Percentiles rank a stretch among this genome's conserved stretches.
These are phyloP conservation scores for Fomitopsis pinicola DNA, from an alignment of 1,284 basidiomycete species.

Conservation along the genomic window DNA sequence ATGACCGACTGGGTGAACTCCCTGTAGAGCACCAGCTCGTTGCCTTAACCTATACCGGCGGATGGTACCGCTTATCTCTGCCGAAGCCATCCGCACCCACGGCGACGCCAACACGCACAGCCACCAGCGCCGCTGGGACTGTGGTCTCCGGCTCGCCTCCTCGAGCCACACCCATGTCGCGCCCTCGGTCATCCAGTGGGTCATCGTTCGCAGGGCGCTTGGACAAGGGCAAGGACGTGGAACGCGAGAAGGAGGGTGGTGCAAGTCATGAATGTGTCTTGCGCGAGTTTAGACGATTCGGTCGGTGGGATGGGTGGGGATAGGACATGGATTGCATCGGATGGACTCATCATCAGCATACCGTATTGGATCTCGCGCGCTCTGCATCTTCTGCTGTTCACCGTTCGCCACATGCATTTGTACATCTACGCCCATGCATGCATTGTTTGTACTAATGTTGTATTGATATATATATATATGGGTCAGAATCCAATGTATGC, in stretches of 20 bases:
- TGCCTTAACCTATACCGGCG: slow-evolving; percentile 82
- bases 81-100: slow-evolving; percentile 39
- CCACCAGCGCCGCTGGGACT: slow-evolving; percentile 8
- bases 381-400: not conserved
- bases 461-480: slow-evolving; percentile 9
- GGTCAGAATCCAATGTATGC: too few relatives aligned
- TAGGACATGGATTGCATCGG: slow-evolving; percentile 24
- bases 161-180: slow-evolving; percentile 31
- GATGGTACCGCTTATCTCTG: slow-evolving; percentile 88
- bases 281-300: slow-evolving; percentile 74
- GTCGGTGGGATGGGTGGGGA: slow-evolving; percentile 84
- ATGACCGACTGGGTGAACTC: slow-evolving; percentile 22
- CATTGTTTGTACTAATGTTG: slow-evolving; percentile 9
- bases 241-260: slow-evolving; percentile 53
- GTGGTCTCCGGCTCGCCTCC: slow-evolving; percentile 38
- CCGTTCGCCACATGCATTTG: slow-evolving; percentile 8
- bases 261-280: slow-evolving; percentile 62
- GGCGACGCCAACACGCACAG: slow-evolving; percentile 16
- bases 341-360: slow-evolving; percentile 4
- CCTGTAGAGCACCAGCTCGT: slow-evolving; percentile 71
- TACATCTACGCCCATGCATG: slow-evolving; percentile 4
- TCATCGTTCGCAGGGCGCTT: slow-evolving; percentile 44
- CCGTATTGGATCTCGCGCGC: not conserved
- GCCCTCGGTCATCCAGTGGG: slow-evolving; percentile 47
- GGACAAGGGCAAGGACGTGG: slow-evolving; percentile 63